These are phyloP conservation scores for Trichosanthes cucumerina DNA, from an alignment of 306 rosid genomes.

Conservation along the genomic window DNA sequence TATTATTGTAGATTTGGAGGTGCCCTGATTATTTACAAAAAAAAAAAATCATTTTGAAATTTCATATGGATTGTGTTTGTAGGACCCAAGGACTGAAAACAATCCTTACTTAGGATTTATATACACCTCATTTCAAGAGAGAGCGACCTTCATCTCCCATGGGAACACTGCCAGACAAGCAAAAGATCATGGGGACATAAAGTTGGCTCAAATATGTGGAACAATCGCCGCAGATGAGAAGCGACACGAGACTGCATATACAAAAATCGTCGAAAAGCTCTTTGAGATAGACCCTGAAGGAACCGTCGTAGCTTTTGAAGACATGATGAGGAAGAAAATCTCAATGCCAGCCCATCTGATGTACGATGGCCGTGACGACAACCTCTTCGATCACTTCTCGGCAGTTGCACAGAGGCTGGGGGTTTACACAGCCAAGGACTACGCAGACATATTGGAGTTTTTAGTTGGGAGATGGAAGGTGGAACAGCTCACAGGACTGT, in stretches of 20 bases:
- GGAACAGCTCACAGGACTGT: constrained; percentile 52
- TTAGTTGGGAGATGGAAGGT: constrained; percentile 85
- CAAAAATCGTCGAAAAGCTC: constrained; percentile 77
- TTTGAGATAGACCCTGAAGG: constrained; percentile 82
- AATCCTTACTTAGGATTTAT: constrained; percentile 86
- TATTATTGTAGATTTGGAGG: not conserved
- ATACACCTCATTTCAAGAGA: constrained; percentile 86
- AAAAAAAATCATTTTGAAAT: too few species aligned
- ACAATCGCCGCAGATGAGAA: constrained; percentile 81
- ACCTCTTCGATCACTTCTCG: constrained; percentile 64
- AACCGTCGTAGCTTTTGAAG: constrained; percentile 62
- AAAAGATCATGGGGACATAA: constrained; percentile 66
- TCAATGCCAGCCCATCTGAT: constrained; percentile 89
- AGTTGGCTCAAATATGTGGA: constrained; percentile 86
- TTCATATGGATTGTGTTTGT: not conserved
- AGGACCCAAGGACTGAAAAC: constrained; percentile 91
- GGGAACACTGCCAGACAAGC: constrained; percentile 97
- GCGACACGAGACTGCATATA: constrained; percentile 90
- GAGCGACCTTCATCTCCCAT: constrained; percentile 86
- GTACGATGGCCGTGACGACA: constrained; percentile 74
- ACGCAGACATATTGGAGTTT: constrained; percentile 82
- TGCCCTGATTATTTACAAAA: not conserved
- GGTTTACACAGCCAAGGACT: constrained; percentile 82
- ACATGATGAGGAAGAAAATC: constrained; percentile 91
- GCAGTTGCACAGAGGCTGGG: constrained; percentile 77